Evolutionary conservation across 2,329 filamentous ascomycete species (phyloP).

Genomic region (Talaromyces sp.): DNA sequence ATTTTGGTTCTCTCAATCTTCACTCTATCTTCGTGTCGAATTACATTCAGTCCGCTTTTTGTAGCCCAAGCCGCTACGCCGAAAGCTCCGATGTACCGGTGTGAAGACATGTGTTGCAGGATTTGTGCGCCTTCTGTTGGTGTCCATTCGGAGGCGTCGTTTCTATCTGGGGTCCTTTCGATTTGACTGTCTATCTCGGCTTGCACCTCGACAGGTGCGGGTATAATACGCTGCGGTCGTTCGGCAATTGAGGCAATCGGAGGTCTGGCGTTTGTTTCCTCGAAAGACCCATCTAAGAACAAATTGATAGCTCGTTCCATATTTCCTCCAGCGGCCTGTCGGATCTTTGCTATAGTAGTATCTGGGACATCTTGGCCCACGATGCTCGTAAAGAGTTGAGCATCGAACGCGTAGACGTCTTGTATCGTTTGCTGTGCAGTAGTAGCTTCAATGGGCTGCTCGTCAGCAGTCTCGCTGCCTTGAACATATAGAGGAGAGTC

Average conservation of each 20-base stretch:
- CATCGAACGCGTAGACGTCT: constrained; percentile 48
- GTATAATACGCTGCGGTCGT: not conserved
- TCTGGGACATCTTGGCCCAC: constrained; percentile 51
- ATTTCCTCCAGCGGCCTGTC: constrained; percentile 49
- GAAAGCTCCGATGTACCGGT: constrained; percentile 84
- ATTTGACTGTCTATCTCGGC: not conserved
- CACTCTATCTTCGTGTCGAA: constrained; percentile 79
- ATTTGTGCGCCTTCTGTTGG: constrained; percentile 19
- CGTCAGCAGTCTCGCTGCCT: not conserved
- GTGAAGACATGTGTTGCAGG: constrained; percentile 41
- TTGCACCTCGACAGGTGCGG: not conserved
- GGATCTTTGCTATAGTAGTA: constrained; percentile 47
- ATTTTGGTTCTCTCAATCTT: constrained; percentile 82
- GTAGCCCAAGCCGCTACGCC: constrained; percentile 91
- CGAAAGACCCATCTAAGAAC: constrained; percentile 63
- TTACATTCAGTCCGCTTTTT: constrained; percentile 67
- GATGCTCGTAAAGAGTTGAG: constrained; percentile 53
- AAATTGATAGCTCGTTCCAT: constrained; percentile 61
- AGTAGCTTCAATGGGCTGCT: not conserved
- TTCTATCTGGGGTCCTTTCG: not conserved
- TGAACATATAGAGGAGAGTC: not conserved
- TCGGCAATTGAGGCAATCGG: not conserved
- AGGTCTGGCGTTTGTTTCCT: constrained; percentile 26
- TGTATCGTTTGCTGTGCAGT: not conserved
- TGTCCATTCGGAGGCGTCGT: not conserved